phyloP scores from a whole-genome alignment of 805 yeast species.

The Groenewaldozyma salmanticensis region DNA sequence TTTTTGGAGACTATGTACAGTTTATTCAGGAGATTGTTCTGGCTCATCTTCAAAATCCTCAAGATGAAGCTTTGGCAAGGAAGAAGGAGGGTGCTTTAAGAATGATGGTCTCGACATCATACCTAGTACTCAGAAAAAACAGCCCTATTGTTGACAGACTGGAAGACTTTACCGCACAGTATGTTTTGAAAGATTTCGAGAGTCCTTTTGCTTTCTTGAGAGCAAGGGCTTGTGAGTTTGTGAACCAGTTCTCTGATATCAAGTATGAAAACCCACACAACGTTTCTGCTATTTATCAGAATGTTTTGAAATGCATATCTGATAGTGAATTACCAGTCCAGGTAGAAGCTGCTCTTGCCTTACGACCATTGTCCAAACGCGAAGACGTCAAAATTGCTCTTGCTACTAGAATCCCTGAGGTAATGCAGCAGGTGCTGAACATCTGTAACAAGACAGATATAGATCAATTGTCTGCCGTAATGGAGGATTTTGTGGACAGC shows the following conservation, averaged over 20 bases:
- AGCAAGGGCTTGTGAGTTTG: conserved; percentile 43
- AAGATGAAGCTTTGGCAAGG: conserved; percentile 36
- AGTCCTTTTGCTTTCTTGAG: conserved; percentile 57
- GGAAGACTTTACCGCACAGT: conserved; percentile 54
- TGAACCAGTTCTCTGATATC: conserved; percentile 53
- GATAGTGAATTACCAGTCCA: conserved; percentile 61
- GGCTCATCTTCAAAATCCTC: conserved; percentile 26
- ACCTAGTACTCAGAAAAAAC: conserved; percentile 41
- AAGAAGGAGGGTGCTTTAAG: conserved; percentile 73
- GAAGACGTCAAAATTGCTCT: conserved; percentile 61
- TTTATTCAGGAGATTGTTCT: conserved; percentile 45
- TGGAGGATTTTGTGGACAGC: conserved; percentile 90
- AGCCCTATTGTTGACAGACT: conserved; percentile 54
- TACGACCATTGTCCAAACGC: conserved; percentile 65
- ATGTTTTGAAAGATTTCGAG: conserved; percentile 63
- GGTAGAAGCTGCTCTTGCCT: conserved; percentile 74
- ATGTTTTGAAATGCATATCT: conserved; percentile 32
- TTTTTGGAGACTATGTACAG: conserved; percentile 31
- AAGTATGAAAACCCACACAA: conserved; percentile 53
- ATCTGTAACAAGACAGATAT: conserved; percentile 76
- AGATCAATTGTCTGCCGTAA: conserved; percentile 78
- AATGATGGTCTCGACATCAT: conserved; percentile 61
- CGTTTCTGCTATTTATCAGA: conserved; percentile 45
- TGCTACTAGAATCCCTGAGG: conserved; percentile 58
- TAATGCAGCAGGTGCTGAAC: conserved; percentile 69